Conservation (phyloP, 2,329 filamentous ascomycete species). For the Oidium heveae region DNA sequence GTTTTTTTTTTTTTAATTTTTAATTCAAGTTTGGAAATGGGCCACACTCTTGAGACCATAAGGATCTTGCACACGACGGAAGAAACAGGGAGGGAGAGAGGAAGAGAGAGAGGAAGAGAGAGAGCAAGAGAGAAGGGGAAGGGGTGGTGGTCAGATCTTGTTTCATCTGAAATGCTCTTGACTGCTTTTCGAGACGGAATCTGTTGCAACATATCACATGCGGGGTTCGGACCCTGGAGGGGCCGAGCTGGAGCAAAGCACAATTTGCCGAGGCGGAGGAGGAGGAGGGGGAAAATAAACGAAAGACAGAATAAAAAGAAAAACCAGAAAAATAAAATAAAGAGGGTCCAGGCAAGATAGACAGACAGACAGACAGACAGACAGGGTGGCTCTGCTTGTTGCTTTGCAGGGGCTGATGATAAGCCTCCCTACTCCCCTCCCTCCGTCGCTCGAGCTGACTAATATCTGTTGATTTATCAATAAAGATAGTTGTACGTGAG, state of each 20-base stretch:
- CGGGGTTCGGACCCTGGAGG: slow-evolving; percentile 1
- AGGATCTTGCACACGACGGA: no score
- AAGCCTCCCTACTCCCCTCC: no score
- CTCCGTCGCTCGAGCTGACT: no score
- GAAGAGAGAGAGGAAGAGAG: not conserved
- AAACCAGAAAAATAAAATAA: not conserved
- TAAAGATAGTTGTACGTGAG: no score
- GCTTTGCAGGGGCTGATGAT: not conserved
- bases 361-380: not conserved
- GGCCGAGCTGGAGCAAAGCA: not conserved
- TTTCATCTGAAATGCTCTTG: not conserved
- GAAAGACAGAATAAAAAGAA: not conserved
- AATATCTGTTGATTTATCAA: no score
- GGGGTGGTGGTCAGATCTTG: not conserved
- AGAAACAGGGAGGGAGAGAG: not conserved
- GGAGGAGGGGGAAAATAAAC: not conserved
- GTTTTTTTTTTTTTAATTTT: not conserved
- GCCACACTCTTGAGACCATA: no score
- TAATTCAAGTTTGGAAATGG: not conserved
- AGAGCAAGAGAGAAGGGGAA: not conserved
- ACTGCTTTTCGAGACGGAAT: not conserved
- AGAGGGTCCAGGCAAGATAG: not conserved
- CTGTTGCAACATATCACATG: not conserved
- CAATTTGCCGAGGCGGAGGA: not conserved
- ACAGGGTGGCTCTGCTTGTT: not conserved